Evolutionary conservation across 2,329 filamentous ascomycete genomes (phyloP).

Genomic region (Sordariomycetes sp.): DNA sequence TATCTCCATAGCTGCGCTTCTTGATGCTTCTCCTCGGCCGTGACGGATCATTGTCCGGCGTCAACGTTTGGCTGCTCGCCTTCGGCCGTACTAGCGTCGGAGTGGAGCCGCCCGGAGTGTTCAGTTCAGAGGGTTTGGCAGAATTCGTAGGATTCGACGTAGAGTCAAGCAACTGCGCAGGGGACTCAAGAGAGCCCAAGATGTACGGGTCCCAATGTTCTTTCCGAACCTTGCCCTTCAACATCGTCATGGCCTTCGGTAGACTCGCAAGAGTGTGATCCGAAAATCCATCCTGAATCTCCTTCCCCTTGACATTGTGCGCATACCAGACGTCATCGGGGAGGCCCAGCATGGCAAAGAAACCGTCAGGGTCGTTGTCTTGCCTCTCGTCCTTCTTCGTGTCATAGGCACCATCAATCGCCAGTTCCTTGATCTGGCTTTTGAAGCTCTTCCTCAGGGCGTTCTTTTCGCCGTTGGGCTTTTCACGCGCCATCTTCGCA

Average conservation of each 20-base stretch:
- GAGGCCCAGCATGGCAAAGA: slow-evolving; percentile 34
- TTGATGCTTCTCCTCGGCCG: slow-evolving; percentile 54
- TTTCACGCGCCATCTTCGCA: slow-evolving; percentile 46
- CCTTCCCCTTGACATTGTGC: slow-evolving; percentile 37
- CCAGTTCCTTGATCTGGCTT: slow-evolving; percentile 51
- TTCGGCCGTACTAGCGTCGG: slow-evolving; percentile 23
- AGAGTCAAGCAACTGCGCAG: slow-evolving; percentile 1
- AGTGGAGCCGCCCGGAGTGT: slow-evolving; percentile 30
- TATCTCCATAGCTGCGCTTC: slow-evolving; percentile 65
- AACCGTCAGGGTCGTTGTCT: slow-evolving; percentile 33
- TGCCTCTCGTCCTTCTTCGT: slow-evolving; percentile 43
- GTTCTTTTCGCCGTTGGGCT: slow-evolving; percentile 55
- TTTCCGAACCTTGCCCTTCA: slow-evolving; percentile 25
- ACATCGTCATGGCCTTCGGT: slow-evolving; percentile 40
- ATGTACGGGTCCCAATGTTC: slow-evolving; percentile 9
- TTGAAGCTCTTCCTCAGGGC: slow-evolving; percentile 56
- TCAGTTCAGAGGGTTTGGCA: slow-evolving; percentile 35
- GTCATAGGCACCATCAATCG: slow-evolving; percentile 49
- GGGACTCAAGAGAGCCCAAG: slow-evolving; percentile 6
- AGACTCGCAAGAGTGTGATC: slow-evolving; percentile 27
- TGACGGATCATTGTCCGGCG: slow-evolving; percentile 27
- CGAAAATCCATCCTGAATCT: slow-evolving; percentile 39
- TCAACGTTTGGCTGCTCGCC: slow-evolving; percentile 15
- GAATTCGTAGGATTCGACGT: slow-evolving; percentile 15
- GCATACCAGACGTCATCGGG: slow-evolving; percentile 45